Evolutionary conservation across 805 yeast species (phyloP).

Genomic region (Teunomyces gatunensis): DNA sequence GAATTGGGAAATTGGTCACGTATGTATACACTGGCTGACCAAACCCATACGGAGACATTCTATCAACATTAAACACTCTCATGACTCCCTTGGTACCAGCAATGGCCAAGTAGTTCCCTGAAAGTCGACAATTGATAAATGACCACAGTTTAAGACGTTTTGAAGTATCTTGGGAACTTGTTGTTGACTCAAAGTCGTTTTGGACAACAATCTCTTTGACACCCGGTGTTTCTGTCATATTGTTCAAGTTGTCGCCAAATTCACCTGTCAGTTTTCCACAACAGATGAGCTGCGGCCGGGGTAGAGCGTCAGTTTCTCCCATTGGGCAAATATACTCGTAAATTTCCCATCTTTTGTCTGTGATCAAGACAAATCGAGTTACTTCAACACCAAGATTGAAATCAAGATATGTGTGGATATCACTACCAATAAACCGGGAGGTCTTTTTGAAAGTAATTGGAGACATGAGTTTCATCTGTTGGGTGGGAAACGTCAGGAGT

Average conservation of each 20-base stretch:
- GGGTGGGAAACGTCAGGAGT: constrained; percentile 53
- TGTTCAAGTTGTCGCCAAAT: constrained; percentile 51
- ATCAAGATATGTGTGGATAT: constrained; percentile 31
- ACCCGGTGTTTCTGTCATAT: constrained; percentile 17
- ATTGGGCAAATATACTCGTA: constrained; percentile 48
- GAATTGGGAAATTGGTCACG: constrained; percentile 67
- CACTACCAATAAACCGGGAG: constrained; percentile 27
- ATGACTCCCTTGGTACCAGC: constrained; percentile 73
- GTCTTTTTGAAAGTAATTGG: constrained; percentile 23
- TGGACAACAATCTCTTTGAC: constrained; percentile 10
- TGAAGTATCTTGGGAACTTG: constrained; percentile 23
- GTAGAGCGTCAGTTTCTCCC: constrained; percentile 30
- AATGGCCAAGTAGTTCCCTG: constrained; percentile 58
- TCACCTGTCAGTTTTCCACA: constrained; percentile 72
- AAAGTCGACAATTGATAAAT: constrained; percentile 56
- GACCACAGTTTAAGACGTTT: constrained; percentile 53
- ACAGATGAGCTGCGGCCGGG: constrained; percentile 54
- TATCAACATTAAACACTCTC: constrained; percentile 55
- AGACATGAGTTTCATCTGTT: constrained; percentile 40
- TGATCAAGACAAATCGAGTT: constrained; percentile 60
- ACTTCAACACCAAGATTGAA: constrained; percentile 51
- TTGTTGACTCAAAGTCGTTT: constrained; percentile 16
- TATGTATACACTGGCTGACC: constrained; percentile 72
- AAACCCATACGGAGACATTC: constrained; percentile 21
- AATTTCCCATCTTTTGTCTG: constrained; percentile 73